These are phyloP conservation scores for Schwanniomyces vanrijiae DNA, from an alignment of 805 yeast species.

Conservation along the genomic window DNA sequence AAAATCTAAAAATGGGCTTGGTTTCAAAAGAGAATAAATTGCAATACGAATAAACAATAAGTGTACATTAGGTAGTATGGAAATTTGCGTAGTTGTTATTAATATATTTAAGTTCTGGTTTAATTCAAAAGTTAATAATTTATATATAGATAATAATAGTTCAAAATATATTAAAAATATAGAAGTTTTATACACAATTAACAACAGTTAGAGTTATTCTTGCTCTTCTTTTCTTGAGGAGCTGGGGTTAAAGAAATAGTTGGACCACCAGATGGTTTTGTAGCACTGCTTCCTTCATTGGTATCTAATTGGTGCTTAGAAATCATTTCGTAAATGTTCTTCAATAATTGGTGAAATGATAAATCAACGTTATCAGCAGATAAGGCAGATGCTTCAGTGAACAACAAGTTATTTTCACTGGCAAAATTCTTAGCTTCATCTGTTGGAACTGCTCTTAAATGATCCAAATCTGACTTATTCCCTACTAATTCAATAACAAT, in stretches of 20 bases:
- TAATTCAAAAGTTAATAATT: neutral
- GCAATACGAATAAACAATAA: neutral
- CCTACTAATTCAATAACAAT: conserved; percentile 94
- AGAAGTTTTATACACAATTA: conserved; percentile 22
- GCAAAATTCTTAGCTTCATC: conserved; percentile 97
- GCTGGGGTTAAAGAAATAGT: conserved; percentile 92
- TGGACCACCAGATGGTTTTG: conserved; percentile 79
- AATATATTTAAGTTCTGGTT: neutral
- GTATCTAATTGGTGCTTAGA: conserved; percentile 89
- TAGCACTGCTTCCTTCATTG: conserved; percentile 57
- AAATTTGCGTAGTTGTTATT: neutral
- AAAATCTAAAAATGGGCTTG: conserved; percentile 4
- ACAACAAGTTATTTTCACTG: conserved; percentile 84
- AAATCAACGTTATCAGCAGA: conserved; percentile 92
- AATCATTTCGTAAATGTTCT: conserved; percentile 92
- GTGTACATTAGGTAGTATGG: neutral
- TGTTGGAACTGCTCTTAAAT: conserved; percentile 93
- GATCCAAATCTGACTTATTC: conserved; percentile 87
- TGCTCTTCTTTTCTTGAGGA: conserved; percentile 71
- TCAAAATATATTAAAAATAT: neutral
- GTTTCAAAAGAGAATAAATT: conserved; percentile 4
- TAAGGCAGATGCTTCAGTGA: conserved; percentile 94
- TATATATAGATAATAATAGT: neutral
- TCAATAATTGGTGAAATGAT: conserved; percentile 89
- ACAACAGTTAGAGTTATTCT: conserved; percentile 69